Evolutionary conservation across 352 stramenopile genomes (phyloP), one percentile per base, ranked within the genome.

Genomic region (Globisporangium nodosum): DNA sequence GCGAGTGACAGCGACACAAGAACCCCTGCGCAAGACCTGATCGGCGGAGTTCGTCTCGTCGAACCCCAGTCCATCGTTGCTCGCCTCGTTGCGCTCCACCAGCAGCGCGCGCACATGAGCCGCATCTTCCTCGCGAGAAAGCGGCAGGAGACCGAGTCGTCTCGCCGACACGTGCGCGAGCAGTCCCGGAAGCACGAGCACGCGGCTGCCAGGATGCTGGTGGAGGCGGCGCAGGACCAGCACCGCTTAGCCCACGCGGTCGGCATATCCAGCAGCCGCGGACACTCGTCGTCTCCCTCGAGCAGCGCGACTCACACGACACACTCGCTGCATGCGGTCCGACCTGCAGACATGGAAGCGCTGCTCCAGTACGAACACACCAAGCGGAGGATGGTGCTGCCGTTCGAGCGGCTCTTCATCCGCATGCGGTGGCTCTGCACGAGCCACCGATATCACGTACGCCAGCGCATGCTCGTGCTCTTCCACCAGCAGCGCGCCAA

Each of bases 381-480:
- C 16, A 50, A 64, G 39, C 57, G 67, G 3, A 58, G 63, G 20
- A 54, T 69, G 15, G 49, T 54, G 2, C 45, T 78, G 6, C 59
- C 60, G 1, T 42, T 81, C 27, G 74, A 81, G 27, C 63, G 74
- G 5, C 68, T 87, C 39, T 73, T 74, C 16, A 31, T 65, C 15
- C 68, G 72, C 1, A 56, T 83, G 9, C 73, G 68, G 45, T 85
- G 73, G 70, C 51, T 87, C 43, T 65, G 62, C n/a, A 62, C 60
- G 39, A 85, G 74, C n/a, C 72, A 87, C 56, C 70, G 69, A 6
- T 81, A 72, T 47, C 73, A 83, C 60, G 33, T 87, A 16, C 70
- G 69, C 7, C 73, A 83, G 50, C 77, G 77, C 13, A 83, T 80
- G 77, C 56, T 83, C 31, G 62, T 68, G 30, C 56, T 87, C 11